phyloP scores from a whole-genome alignment of 75 land plant species.

The Isoetes taiwanensis region DNA sequence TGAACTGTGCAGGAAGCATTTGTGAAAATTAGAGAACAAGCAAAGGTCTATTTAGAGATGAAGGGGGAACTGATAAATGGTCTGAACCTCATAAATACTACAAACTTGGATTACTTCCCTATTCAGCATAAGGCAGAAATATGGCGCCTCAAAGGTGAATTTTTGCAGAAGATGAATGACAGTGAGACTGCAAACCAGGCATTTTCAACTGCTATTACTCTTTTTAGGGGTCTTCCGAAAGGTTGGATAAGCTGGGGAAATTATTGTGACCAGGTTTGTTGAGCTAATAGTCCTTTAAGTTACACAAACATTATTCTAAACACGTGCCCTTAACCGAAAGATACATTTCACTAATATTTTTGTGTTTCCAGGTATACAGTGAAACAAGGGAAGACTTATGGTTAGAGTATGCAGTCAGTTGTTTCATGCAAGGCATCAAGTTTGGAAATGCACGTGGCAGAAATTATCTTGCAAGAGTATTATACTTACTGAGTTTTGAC shows the following conservation, averaged over 20 bases:
- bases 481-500: constrained; percentile 91
- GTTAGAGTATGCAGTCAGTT: constrained; percentile 95
- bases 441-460: constrained; percentile 88
- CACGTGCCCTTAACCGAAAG: no score
- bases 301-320: no score
- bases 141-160: constrained; percentile 84
- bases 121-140: constrained; percentile 89
- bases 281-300: no score
- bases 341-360: no score
- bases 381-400: constrained; percentile 80
- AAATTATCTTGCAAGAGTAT: constrained; percentile 85
- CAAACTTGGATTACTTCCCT: constrained; percentile 90
- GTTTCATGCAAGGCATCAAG: constrained; percentile 95
- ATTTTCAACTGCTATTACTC: constrained; percentile 66
- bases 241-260: constrained; percentile 99
- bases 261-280: constrained; percentile 85
- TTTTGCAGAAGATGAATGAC: constrained; percentile 70
- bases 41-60: constrained; percentile 92
- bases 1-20: constrained; percentile 78
- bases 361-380: constrained; percentile 70
- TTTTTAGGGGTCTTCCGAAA: constrained; percentile 80
- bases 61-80: constrained; percentile 80
- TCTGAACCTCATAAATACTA: constrained; percentile 71
- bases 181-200: constrained; percentile 65
- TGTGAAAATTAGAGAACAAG: constrained; percentile 97